A percentile compares a stretch with the other conserved stretches of the same genome.
These are phyloP conservation scores for Chaetomiaceae sp. DNA, from an alignment of 2,329 filamentous ascomycete genomes.

Conservation along the genomic window DNA sequence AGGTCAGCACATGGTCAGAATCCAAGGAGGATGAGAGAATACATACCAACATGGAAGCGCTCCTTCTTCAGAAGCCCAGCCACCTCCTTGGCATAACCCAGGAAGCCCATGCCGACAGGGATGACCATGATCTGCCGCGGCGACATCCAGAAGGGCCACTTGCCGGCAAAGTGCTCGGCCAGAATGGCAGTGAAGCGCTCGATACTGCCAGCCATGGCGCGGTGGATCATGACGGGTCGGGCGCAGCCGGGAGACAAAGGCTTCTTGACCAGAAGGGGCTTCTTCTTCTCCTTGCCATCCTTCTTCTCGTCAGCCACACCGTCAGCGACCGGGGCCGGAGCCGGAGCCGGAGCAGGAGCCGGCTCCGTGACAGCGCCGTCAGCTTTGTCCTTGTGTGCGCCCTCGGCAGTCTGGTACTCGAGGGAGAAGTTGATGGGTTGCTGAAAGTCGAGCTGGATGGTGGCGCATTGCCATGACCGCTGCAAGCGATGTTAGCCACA, in stretches of 20 bases:
- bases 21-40: not conserved
- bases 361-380: slow-evolving; percentile 26
- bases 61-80: slow-evolving; percentile 62
- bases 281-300: slow-evolving; percentile 36
- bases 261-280: slow-evolving; percentile 41
- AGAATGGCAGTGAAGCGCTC: slow-evolving; percentile 67
- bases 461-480: slow-evolving; percentile 70
- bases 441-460: slow-evolving; percentile 92
- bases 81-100: slow-evolving; percentile 72
- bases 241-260: slow-evolving; percentile 65
- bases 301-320: slow-evolving; percentile 30
- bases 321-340: slow-evolving; percentile 16
- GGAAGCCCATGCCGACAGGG: slow-evolving; percentile 67
- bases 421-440: slow-evolving; percentile 81
- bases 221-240: slow-evolving; percentile 81
- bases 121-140: slow-evolving; percentile 78
- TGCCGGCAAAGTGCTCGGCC: slow-evolving; percentile 78
- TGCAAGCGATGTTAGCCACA: not conserved
- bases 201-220: slow-evolving; percentile 70
- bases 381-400: slow-evolving; percentile 34
- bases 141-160: slow-evolving; percentile 86
- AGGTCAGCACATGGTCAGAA: not conserved
- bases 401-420: slow-evolving; percentile 74
- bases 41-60: slow-evolving; percentile 58
- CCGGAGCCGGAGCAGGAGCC: slow-evolving; percentile 23